Evolutionary conservation across 2,329 filamentous ascomycete genomes (phyloP).

Genomic region (Sporothrix inflata): DNA sequence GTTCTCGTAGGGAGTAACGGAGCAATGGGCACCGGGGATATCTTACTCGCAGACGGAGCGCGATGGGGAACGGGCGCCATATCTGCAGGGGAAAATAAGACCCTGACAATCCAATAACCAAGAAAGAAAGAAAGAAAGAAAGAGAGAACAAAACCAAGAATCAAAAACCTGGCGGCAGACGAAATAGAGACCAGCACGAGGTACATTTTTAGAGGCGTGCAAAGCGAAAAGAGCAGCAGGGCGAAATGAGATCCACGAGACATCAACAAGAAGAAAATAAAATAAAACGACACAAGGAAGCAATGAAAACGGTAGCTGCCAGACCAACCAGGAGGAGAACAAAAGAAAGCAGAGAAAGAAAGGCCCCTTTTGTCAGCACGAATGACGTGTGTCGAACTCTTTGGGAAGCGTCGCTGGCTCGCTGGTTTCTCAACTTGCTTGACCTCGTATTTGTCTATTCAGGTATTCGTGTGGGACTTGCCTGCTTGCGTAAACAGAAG

Average conservation of each 20-base stretch:
- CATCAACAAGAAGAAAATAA: not conserved
- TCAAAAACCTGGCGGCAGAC: not conserved
- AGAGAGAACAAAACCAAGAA: not conserved
- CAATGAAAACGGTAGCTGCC: not conserved
- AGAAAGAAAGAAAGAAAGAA: not conserved
- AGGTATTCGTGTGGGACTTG: not conserved
- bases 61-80: not conserved
- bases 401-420: not conserved
- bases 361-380: not conserved
- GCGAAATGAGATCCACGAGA: not conserved
- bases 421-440: not conserved
- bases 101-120: not conserved
- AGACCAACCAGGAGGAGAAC: not conserved
- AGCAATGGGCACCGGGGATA: not conserved
- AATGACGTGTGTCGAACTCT: not conserved
- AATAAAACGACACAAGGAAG: not conserved
- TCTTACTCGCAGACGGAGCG: not conserved
- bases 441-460: constrained; percentile 19
- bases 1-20: not conserved
- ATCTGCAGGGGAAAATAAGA: constrained; percentile 8
- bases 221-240: not conserved
- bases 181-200: constrained; percentile 11
- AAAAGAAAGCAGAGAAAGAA: not conserved
- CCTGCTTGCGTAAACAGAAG: not conserved
- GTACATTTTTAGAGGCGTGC: not conserved